Evolutionary conservation across 306 rosid species (phyloP).

Genomic region (Mimosa pudica): DNA sequence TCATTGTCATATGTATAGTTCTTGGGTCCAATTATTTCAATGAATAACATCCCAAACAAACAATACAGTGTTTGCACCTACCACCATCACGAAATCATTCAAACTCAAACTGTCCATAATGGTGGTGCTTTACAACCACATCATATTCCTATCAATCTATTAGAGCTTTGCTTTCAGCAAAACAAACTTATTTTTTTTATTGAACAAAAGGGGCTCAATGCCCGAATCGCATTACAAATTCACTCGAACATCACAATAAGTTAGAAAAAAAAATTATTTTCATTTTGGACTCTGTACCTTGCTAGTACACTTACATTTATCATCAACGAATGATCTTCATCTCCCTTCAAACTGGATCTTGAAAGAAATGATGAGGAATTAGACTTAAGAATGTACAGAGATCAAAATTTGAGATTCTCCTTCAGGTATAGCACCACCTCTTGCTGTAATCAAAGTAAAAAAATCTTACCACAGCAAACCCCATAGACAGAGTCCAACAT

Average conservation of each 20-base stretch:
- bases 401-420: conserved; percentile 73
- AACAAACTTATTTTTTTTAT: not conserved
- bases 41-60: not conserved
- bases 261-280: conserved; percentile 12
- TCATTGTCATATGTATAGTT: not conserved
- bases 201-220: not conserved
- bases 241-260: not conserved
- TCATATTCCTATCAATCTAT: not conserved
- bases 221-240: not conserved
- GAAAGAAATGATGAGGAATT: not conserved
- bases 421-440: conserved; percentile 75
- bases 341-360: conserved; percentile 23
- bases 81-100: not conserved
- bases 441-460: conserved; percentile 56
- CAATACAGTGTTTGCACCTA: conserved; percentile 23
- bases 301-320: conserved; percentile 35
- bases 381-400: not conserved
- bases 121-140: not conserved
- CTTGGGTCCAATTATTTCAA: not conserved
- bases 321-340: conserved; percentile 29
- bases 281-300: not conserved
- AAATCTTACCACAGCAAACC: conserved; percentile 8
- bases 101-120: conserved; percentile 29
- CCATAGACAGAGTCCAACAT: not conserved
- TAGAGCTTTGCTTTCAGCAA: not conserved